Conservation (phyloP, 352 stramenopile species). For the Phytophthora sansomeana region DNA sequence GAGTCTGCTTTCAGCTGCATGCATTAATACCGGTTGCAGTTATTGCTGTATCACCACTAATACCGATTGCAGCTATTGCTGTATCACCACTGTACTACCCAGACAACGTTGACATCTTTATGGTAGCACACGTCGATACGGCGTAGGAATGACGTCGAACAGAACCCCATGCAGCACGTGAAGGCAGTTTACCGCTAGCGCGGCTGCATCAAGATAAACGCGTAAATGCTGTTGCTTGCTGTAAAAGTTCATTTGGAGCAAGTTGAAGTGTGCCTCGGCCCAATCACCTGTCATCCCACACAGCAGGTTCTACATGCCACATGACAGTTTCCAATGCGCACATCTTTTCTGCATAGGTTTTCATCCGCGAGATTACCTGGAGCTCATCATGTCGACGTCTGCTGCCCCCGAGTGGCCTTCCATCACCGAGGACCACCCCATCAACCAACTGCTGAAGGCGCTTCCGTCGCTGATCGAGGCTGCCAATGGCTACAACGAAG, state of each 20-base stretch:
- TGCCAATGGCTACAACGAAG: constrained; percentile 30
- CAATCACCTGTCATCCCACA: constrained; percentile 9
- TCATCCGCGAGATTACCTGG: constrained; percentile 13
- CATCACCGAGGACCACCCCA: constrained; percentile 28
- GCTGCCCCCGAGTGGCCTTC: constrained; percentile 25
- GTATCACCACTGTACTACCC: too few relatives aligned
- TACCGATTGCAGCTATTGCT: too few relatives aligned
- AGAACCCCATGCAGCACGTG: too few relatives aligned
- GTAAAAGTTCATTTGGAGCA: constrained; percentile 11
- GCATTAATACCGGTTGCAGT: too few relatives aligned
- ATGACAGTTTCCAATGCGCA: background rate
- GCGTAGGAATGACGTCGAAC: too few relatives aligned
- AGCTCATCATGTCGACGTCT: constrained; percentile 17
- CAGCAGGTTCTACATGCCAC: background rate
- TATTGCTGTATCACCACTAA: too few relatives aligned
- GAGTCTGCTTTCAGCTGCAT: too few relatives aligned
- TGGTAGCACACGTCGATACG: too few relatives aligned
- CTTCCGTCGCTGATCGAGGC: constrained; percentile 31
- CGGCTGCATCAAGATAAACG: too few relatives aligned
- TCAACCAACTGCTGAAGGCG: constrained; percentile 31
- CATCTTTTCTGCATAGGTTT: constrained; percentile 10
- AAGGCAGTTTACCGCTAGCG: too few relatives aligned
- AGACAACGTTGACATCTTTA: too few relatives aligned
- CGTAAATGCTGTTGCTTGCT: too few relatives aligned
- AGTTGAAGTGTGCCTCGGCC: constrained; percentile 25